Conservation (phyloP, 2,329 filamentous ascomycete genomes). For the Ophiostoma quercus region DNA sequence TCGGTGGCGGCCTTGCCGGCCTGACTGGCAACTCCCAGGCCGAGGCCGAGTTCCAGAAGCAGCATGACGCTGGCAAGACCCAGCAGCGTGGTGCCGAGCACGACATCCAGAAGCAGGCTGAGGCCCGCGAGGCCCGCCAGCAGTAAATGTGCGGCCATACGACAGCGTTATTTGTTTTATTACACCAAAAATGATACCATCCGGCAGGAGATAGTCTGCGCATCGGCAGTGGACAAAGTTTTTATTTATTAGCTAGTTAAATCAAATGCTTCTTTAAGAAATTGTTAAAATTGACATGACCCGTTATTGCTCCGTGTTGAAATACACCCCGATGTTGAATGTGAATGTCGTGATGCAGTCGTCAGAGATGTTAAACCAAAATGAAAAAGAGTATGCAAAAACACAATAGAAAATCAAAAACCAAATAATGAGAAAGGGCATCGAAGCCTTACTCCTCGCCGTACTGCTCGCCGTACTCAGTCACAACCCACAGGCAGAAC, state of each 20-base stretch:
- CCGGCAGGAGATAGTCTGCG: neutral
- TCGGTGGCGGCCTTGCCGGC: conserved; percentile 67
- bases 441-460: conserved; percentile 32
- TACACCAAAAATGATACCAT: conserved; percentile 5
- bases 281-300: neutral
- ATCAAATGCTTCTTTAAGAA: neutral
- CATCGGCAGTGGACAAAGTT: neutral
- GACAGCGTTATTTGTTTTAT: neutral
- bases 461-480: conserved; percentile 67
- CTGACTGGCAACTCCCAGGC: conserved; percentile 64
- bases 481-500: conserved; percentile 85
- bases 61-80: conserved; percentile 76
- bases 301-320: neutral
- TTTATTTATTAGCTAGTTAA: neutral
- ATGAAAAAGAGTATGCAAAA: neutral
- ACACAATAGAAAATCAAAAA: neutral
- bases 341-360: conserved; percentile 10
- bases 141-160: neutral
- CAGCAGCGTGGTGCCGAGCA: conserved; percentile 75
- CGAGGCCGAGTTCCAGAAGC: conserved; percentile 58
- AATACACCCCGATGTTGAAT: conserved; percentile 12
- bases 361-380: neutral
- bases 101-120: conserved; percentile 69
- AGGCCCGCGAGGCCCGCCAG: conserved; percentile 34
- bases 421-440: conserved; percentile 27